Evolutionary conservation across 2,329 filamentous ascomycete species (phyloP).

Genomic region (Pestalotiopsis sp.): DNA sequence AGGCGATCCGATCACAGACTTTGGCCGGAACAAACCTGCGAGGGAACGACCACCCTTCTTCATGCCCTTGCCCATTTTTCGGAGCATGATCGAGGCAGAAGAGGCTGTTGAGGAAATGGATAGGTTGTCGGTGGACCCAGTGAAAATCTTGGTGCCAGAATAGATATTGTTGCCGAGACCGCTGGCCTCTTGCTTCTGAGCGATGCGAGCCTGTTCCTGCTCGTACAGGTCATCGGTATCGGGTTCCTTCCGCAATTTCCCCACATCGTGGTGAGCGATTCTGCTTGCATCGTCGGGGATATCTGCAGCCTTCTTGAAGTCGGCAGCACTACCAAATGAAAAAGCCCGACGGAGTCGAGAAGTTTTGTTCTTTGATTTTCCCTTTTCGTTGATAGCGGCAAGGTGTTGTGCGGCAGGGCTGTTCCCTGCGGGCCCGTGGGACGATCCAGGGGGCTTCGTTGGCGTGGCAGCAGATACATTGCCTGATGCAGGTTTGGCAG

Average conservation of each 20-base stretch:
- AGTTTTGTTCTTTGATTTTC: conserved; percentile 82
- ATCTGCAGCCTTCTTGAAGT: conserved; percentile 70
- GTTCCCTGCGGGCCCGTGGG: conserved; percentile 39
- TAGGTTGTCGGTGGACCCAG: conserved; percentile 91
- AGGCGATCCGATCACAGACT: conserved; percentile 82
- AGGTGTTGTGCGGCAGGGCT: conserved; percentile 85
- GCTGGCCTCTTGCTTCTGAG: conserved; percentile 86
- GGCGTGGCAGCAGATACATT: conserved; percentile 35
- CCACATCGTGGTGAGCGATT: conserved; percentile 43
- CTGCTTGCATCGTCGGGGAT: conserved; percentile 29
- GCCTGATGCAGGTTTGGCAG: conserved; percentile 27
- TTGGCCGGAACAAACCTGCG: conserved; percentile 92
- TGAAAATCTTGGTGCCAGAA: conserved; percentile 81
- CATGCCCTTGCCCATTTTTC: conserved; percentile 99
- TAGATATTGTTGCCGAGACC: conserved; percentile 95
- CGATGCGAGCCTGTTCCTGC: conserved; percentile 89
- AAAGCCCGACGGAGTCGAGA: conserved; percentile 87
- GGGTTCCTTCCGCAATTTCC: conserved; percentile 69
- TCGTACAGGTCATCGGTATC: conserved; percentile 69
- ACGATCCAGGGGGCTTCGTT: conserved; percentile 30
- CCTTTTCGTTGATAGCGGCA: conserved; percentile 84
- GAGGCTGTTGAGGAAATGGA: conserved; percentile 90
- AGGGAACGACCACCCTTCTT: conserved; percentile 91
- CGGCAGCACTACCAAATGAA: conserved; percentile 93
- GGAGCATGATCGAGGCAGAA: conserved; percentile 89